Conservation (phyloP, 192 early-diverging fungal genomes). For the Paraglomus brasilianum region DNA sequence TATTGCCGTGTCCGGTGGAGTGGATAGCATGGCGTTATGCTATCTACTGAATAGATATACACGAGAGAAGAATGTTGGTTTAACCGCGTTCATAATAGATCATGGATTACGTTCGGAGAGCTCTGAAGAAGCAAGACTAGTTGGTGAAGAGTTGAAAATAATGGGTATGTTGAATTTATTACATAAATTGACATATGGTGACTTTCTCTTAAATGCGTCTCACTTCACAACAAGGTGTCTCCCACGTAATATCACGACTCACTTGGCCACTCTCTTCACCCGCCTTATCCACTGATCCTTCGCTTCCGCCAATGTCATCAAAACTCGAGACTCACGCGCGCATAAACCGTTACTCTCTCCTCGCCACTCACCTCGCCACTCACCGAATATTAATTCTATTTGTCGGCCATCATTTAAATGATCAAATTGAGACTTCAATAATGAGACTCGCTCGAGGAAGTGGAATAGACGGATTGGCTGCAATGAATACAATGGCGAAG, state of each 20-base stretch:
- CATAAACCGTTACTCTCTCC: slow-evolving; percentile 37
- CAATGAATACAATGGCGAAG: slow-evolving; percentile 32
- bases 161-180: slow-evolving; percentile 29
- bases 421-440: slow-evolving; percentile 49
- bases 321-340: slow-evolving; percentile 43
- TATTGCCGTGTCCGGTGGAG: slow-evolving; percentile 43
- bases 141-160: slow-evolving; percentile 33
- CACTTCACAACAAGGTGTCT: slow-evolving; percentile 21
- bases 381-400: slow-evolving; percentile 43
- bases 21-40: slow-evolving; percentile 40
- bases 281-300: not conserved
- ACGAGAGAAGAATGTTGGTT: not conserved
- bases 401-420: slow-evolving; percentile 46
- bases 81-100: slow-evolving; percentile 50
- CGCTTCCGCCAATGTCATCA: slow-evolving; percentile 31
- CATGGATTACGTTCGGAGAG: slow-evolving; percentile 44
- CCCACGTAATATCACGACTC: not conserved
- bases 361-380: slow-evolving; percentile 39
- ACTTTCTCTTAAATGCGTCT: not conserved
- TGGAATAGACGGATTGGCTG: slow-evolving; percentile 51
- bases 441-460: slow-evolving; percentile 41
- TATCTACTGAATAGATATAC: slow-evolving; percentile 32
- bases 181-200: not conserved
- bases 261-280: not conserved
- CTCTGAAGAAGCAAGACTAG: slow-evolving; percentile 38